Evolutionary conservation across 2,329 filamentous ascomycete genomes (phyloP), one percentile per base, ranked within the genome.

Genomic region (Penicillium sp.): DNA sequence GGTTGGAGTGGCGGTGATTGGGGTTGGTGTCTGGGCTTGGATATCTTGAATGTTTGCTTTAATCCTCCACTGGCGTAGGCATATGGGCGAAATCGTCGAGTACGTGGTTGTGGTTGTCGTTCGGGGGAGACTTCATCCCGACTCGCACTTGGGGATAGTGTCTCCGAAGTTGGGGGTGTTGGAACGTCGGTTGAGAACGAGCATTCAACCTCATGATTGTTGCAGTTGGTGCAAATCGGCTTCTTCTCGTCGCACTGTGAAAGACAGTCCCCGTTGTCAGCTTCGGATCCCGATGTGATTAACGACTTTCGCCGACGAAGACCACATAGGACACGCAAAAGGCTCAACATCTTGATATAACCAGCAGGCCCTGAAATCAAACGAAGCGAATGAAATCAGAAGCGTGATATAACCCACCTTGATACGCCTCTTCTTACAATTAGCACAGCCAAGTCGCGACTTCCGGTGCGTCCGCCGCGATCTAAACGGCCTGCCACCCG

Each of bases 171-270:
- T 25, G 59, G 34, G 10, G 41, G 37, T 15, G 28, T 12, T 10
- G 55, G 49, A 1, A 17, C 28, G 22, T 43, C 15, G 15, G 15
- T 15, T 6, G 53, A 39, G 38, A 71, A 74, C 52, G 68, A 67
- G 53, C 73, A 75, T 34, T 66, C 63, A 15, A 71, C 63, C 10
- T 64, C 63, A 55, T 74, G 72, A 7, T 68, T 64, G 20, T 59
- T 38, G 53, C 73, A 75, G 48, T 73, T 74, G 8, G 57, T 58
- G 59, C 73, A 75, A 12, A 54, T 51, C 7, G 72, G 73, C n/a
- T 65, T 69, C 45, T 67, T 70, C 58, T 76, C 73, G 42, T 75
- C 73, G 53, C 73, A 76, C 73, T 75, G 66, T 20, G 15, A 43
- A 11, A 11, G n/a, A 39, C 67, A 34, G 62, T 63, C 47, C 10